These are phyloP conservation scores for Diaporthe helianthi DNA, from an alignment of 2,329 filamentous ascomycete species.

Conservation along the genomic window DNA sequence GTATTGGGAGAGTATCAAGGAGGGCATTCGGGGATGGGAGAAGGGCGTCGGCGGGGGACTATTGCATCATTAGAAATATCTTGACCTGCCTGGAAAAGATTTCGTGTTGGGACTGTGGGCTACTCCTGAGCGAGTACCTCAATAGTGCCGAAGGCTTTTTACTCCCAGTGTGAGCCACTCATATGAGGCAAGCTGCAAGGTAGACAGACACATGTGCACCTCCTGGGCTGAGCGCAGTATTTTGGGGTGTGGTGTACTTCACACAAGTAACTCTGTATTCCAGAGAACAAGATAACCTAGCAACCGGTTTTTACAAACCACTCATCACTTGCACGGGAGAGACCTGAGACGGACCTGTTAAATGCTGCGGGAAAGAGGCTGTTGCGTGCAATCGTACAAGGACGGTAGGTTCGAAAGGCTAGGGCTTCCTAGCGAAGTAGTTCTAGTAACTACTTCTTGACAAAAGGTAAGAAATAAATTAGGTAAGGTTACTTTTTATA, in stretches of 20 bases:
- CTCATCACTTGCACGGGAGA: neutral
- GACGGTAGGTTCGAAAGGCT: no score
- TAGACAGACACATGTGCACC: no score
- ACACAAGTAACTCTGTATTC: neutral
- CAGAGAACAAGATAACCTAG: neutral
- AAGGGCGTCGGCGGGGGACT: constrained; percentile 57
- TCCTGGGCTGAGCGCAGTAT: neutral
- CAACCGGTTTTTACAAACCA: neutral
- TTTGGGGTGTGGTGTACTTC: neutral
- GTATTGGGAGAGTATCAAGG: constrained; percentile 90
- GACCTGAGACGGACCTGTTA: no score
- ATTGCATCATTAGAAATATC: neutral
- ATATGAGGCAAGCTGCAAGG: neutral
- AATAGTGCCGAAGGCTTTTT: neutral
- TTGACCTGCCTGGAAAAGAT: no score
- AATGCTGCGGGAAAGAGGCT: no score
- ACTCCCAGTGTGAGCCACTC: accelerated
- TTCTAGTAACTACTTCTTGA: no score
- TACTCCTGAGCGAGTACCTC: no score
- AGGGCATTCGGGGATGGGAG: constrained; percentile 85
- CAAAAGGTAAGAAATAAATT: no score
- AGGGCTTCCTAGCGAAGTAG: no score
- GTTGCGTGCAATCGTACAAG: no score
- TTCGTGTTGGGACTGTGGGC: neutral
- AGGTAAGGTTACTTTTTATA: no score